Evolutionary conservation across 1,284 basidiomycete species (phyloP), one percentile per base, ranked within the genome.

Genomic region (Sporisorium reilianum): DNA sequence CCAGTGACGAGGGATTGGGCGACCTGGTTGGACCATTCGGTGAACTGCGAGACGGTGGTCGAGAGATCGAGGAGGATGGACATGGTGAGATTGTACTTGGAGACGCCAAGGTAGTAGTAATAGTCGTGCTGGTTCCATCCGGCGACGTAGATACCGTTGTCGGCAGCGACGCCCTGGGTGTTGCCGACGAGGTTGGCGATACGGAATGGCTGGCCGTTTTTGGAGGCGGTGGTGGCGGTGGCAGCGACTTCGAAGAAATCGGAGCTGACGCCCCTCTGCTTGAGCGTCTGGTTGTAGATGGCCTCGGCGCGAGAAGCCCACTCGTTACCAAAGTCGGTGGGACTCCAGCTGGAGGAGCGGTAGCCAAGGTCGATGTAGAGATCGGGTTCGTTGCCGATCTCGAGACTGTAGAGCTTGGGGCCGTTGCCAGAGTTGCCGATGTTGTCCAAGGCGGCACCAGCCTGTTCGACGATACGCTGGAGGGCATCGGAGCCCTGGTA

Each of bases 71-170:
- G 73, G 18, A 80, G 73, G 30, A 34, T 34, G 18, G 48, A 30
- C 25, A 73, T 40, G 34, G 70, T 77, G 23, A 80, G 61, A n/a
- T 53, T 48, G 58, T 57, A 77, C 28, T 12, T 22, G n/a, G 62
- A 67, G 23, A 80, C 78, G 56, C 48, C 51, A 32, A 80, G 51
- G 60, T 80, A 80, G 54, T 78, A 80, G 60, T 62, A 80, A 65
- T 80, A 80, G 55, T 80, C 78, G 64, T 80, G 78, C 68, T 80
- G 78, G 40, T 78, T 80, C 78, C 78, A 80, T 12, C 78, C 78
- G 18, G 76, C 76, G 41, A 80, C 74, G 44, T 72, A 80, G 64
- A 80, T 71, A 41, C 78, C 78, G 42, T 80, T 78, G 26, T 77
- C 64, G 18, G 60, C 44, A 14, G 76, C 78, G 34, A 80, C 73